phyloP scores from a whole-genome alignment of 139 green algal species.

The Gonium pectorale region DNA sequence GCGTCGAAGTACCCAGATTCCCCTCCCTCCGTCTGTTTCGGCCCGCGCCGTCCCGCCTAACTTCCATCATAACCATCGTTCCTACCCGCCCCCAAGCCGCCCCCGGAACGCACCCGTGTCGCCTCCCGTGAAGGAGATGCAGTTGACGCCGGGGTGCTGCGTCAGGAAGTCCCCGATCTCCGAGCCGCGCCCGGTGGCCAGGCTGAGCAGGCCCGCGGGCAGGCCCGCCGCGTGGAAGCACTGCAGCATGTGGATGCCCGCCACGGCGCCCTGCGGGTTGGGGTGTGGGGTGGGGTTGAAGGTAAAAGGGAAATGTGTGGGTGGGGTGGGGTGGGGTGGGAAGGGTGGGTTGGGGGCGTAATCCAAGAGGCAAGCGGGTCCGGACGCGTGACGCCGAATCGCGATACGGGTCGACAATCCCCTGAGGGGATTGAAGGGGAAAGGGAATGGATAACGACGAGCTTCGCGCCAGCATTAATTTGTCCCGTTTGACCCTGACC shows the following conservation, averaged over 20 bases:
- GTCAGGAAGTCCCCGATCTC: conserved; percentile 99
- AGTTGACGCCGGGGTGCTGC: conserved; percentile 84
- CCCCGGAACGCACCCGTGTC: conserved; percentile 70
- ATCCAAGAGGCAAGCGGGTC: too few species aligned
- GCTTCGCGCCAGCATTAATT: too few species aligned
- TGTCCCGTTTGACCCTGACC: too few species aligned
- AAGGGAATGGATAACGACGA: too few species aligned
- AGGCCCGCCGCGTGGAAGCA: conserved; percentile 90
- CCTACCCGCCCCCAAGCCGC: background rate
- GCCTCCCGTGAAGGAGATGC: conserved; percentile 93
- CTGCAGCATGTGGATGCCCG: conserved; percentile 91
- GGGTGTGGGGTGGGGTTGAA: background rate
- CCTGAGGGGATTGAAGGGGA: too few species aligned
- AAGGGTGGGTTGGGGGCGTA: too few species aligned
- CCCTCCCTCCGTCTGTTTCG: too few species aligned
- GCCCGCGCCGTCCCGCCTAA: too few species aligned
- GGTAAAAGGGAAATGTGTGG: background rate
- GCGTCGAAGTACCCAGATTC: too few species aligned
- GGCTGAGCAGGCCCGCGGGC: conserved; percentile 77
- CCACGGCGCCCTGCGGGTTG: conserved; percentile 72
- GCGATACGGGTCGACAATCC: too few species aligned
- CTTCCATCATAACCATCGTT: too few species aligned
- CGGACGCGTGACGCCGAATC: too few species aligned
- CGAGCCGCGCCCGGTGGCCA: conserved; percentile 85
- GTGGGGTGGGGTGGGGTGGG: background rate